phyloP scores from a whole-genome alignment of 768 basidiomycete species.

The Serendipita sp. region DNA sequence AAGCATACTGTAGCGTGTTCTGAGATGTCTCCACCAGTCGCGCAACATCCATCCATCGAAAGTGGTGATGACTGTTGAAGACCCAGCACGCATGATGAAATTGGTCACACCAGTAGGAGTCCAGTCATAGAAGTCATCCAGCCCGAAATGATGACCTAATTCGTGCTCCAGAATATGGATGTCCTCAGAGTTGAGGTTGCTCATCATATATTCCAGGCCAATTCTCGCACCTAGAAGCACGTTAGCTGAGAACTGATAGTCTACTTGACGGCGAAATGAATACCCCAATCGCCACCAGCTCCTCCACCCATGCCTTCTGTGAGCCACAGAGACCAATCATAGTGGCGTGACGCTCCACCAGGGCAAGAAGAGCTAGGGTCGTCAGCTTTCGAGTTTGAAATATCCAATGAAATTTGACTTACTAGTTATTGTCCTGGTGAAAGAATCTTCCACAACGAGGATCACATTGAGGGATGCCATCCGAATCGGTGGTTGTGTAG shows the following conservation, averaged over 20 bases:
- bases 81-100: background rate
- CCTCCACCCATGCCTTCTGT: background rate
- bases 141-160: background rate
- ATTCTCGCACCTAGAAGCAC: background rate
- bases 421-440: background rate
- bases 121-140: conserved; percentile 4
- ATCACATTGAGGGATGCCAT: background rate
- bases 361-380: background rate
- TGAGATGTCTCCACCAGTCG: conserved; percentile 1
- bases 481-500: background rate
- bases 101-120: background rate
- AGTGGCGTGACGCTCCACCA: background rate
- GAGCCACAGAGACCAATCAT: background rate
- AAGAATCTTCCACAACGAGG: conserved; percentile 2
- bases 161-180: background rate
- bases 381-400: too few species aligned
- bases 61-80: background rate
- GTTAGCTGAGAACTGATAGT: background rate
- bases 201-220: background rate
- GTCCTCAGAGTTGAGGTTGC: background rate
- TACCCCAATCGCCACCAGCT: background rate
- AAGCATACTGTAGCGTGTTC: background rate
- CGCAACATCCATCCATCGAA: background rate
- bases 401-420: too few species aligned
- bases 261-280: background rate